phyloP scores from a whole-genome alignment of 441 rosid genomes.

The Croton laevigatus region DNA sequence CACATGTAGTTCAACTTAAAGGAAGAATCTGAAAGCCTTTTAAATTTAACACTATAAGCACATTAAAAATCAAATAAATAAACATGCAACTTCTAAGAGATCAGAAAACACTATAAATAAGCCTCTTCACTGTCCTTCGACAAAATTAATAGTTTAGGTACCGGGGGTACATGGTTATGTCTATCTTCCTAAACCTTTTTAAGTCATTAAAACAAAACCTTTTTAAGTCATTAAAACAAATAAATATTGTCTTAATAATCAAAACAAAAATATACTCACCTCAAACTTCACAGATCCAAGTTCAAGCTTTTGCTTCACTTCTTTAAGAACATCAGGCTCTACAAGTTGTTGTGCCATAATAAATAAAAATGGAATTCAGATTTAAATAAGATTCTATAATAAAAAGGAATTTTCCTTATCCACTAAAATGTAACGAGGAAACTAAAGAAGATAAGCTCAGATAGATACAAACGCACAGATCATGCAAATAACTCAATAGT shows the following conservation, averaged over 20 bases:
- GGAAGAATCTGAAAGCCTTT: not conserved
- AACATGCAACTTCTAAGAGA: not conserved
- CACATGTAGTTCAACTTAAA: not conserved
- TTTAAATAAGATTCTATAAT: conserved; percentile 8
- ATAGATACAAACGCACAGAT: not conserved
- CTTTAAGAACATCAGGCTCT: conserved; percentile 94
- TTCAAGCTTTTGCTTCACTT: conserved; percentile 91
- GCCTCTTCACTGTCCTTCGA: not conserved
- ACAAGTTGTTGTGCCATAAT: conserved; percentile 34
- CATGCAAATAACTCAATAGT: not conserved
- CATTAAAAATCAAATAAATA: not conserved
- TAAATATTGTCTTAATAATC: not conserved
- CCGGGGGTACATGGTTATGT: not conserved
- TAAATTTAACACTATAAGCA: not conserved
- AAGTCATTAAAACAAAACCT: not conserved
- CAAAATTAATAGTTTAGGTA: not conserved
- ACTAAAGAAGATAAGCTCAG: not conserved
- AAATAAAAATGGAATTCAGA: not conserved
- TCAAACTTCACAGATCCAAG: conserved; percentile 93
- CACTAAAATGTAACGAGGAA: not conserved
- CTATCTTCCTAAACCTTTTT: not conserved
- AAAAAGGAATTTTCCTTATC: not conserved
- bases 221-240: too few species aligned
- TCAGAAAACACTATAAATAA: not conserved
- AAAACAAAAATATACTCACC: conserved; percentile 41